Evolutionary conservation across 129 eudicot species (phyloP).

Genomic region (Flaveria robusta): DNA sequence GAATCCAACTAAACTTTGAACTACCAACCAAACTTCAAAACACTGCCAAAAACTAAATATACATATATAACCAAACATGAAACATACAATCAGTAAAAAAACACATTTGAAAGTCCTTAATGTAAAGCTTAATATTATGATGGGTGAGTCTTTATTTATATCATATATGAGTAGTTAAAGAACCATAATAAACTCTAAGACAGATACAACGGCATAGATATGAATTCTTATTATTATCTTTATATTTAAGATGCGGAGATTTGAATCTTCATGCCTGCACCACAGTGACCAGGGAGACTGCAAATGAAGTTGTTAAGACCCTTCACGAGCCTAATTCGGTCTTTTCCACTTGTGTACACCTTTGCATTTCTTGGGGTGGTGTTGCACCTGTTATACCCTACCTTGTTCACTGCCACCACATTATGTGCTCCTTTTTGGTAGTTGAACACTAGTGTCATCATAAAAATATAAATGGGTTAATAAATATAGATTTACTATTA

Average conservation of each 20-base stretch:
- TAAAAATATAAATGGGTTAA: constrained; percentile 5
- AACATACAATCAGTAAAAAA: not conserved
- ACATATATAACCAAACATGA: not conserved
- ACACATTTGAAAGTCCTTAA: not conserved
- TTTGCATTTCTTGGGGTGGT: constrained; percentile 47
- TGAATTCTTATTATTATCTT: constrained; percentile 3
- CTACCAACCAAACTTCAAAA: too few relatives aligned
- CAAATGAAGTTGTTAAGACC: constrained; percentile 81
- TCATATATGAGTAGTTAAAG: not conserved
- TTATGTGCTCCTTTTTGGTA: constrained; percentile 52
- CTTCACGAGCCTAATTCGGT: constrained; percentile 54
- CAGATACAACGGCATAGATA: not conserved
- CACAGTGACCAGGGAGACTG: constrained; percentile 62
- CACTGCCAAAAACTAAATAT: not conserved
- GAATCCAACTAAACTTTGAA: too few relatives aligned
- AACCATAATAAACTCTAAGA: not conserved
- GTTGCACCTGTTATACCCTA: constrained; percentile 54
- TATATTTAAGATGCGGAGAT: constrained; percentile 22
- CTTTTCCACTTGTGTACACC: constrained; percentile 53
- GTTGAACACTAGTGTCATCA: constrained; percentile 53
- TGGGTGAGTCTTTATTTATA: not conserved
- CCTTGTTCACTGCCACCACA: constrained; percentile 60
- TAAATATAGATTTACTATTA: not conserved
- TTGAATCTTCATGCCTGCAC: constrained; percentile 75
- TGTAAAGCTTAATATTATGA: not conserved